Percentiles rank a stretch among this genome's conserved stretches.
Conservation (phyloP, 129 eudicot genomes). For the Artemisia tridentata region DNA sequence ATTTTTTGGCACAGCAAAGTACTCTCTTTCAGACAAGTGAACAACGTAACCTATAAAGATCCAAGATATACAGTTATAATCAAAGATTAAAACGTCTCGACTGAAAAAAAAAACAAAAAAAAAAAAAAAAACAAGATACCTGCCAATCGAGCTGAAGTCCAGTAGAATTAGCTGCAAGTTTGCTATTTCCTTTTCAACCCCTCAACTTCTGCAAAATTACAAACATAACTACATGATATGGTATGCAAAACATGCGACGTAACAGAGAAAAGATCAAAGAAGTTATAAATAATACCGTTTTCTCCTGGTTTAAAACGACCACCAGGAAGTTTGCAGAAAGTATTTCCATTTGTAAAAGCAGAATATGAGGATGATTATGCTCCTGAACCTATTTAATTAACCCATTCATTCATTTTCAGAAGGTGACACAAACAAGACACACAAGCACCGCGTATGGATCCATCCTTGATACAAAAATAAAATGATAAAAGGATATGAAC, state of each 20-base stretch:
- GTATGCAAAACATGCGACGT: not conserved
- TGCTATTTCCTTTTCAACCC: conserved; percentile 80
- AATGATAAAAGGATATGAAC: too few species aligned
- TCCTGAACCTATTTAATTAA: too few species aligned
- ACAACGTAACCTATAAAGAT: conserved; percentile 35
- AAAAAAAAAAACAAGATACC: conserved; percentile 30
- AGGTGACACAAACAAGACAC: too few species aligned
- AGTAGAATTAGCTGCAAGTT: conserved; percentile 60
- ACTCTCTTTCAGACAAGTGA: conserved; percentile 81
- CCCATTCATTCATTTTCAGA: too few species aligned
- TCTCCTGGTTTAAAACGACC: conserved; percentile 89
- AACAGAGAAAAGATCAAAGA: not conserved
- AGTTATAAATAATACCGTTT: conserved; percentile 45
- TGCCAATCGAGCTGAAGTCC: conserved; percentile 67
- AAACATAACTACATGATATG: not conserved
- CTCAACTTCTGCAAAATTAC: conserved; percentile 49
- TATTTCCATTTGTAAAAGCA: conserved; percentile 81
- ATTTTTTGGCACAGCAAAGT: conserved; percentile 96
- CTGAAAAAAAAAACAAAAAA: too few species aligned
- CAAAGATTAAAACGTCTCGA: not conserved
- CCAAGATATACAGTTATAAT: too few species aligned
- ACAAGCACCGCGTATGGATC: too few species aligned
- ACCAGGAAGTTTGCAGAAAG: conserved; percentile 83
- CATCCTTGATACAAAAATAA: too few species aligned
- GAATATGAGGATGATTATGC: conserved; percentile 37